Evolutionary conservation across 805 yeast genomes (phyloP), one percentile per base, ranked within the genome.

Genomic region (Lachancea sp.): DNA sequence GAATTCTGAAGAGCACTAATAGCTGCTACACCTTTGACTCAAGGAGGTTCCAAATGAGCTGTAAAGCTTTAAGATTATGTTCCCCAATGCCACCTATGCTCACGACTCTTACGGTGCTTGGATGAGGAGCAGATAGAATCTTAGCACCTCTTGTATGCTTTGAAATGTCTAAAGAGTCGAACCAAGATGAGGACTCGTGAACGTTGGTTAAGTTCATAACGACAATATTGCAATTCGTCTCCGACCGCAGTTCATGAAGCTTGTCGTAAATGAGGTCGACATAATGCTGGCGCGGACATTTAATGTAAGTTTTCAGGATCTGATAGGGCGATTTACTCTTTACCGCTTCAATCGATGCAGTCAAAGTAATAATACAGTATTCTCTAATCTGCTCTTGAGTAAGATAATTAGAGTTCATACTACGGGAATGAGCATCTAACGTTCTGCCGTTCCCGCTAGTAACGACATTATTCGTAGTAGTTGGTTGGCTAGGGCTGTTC

Each of bases 61-160:
- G 52, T 21, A 60, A 31, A 7, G 62, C 61, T 15, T 48, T 48
- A n/a, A 49, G 29, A 25, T 57, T 55, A 41, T 60, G 56, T 35
- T 59, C 65, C 3, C 58, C 60, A 12, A 58, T 53, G 5, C 65
- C 64, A 25, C 65, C 64, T 18, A 60, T 50, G 30, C 60, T 56
- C 0, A 60, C 46, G 3, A 56, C 55, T 29, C 61, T 46, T 5
- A 55, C 52, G 11, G 64, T 55, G 23, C 57, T 54, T n/a, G 60
- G 60, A 34, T 58, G 64, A 15, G 62, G 62, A 13, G 36, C 41
- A 25, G 50, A 55, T 3, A 40, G 31, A n/a, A 45, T 29, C 12
- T 34, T 36, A 5, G 63, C 54, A 31, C 48, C 50, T 36, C 29
- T 29, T n/a, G 33, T 32, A 17, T 32, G 26, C 31, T 50, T 50